Evolutionary conservation across 805 yeast genomes (phyloP), one percentile per base, ranked within the genome.

Genomic region (Cyberlindnera bimundalis): DNA sequence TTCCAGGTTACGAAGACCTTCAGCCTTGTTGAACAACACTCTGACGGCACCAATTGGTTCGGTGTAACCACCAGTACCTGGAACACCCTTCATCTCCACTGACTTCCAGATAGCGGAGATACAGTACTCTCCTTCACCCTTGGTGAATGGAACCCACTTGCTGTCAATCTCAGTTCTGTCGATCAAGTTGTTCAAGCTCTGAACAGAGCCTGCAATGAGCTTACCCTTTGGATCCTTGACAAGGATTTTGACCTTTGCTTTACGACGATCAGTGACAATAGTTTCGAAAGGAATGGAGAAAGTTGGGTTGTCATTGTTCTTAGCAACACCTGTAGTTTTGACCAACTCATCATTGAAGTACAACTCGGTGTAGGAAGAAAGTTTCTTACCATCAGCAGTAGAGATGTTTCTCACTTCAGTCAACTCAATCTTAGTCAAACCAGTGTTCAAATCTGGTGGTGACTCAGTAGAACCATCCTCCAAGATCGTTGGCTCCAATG

Each of bases 41-140:
- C 97, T 79, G 6, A 90, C 73, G 25, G 84, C 91, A 59, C 99
- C 99, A 59, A 91, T 82, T 36, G 99, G 99, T 43, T 88, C 88
- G n/a, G 88, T 78, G 66, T 89, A 91, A 37, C 91, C 93, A 51
- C 81, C 78, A 17, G 85, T 65, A 46, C 88, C 86, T 29, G 79
- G 64, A 14, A 83, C 84, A 38, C 80, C 78, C 45, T 65, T 72
- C 55, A 91, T 65, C 21, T 73, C 78, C 37, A 90, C 96, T 8
- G 98, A 91, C 62, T 83, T 88, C 96, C 96, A 93, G 39, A 68
- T 64, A 21, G 93, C 78, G 5, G 74, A 64, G 42, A 93, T 59
- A 50, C 79, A 76, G 29, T 86, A 70, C 52, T 84, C 87, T 42
- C 96, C 97, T 34, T 68, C 63, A 37, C 88, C 84, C 41, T 71